Percentiles rank a stretch among this genome's conserved stretches.
These are phyloP conservation scores for Purpureocillium lavendulum DNA, from an alignment of 2,329 filamentous ascomycete genomes.

Conservation along the genomic window DNA sequence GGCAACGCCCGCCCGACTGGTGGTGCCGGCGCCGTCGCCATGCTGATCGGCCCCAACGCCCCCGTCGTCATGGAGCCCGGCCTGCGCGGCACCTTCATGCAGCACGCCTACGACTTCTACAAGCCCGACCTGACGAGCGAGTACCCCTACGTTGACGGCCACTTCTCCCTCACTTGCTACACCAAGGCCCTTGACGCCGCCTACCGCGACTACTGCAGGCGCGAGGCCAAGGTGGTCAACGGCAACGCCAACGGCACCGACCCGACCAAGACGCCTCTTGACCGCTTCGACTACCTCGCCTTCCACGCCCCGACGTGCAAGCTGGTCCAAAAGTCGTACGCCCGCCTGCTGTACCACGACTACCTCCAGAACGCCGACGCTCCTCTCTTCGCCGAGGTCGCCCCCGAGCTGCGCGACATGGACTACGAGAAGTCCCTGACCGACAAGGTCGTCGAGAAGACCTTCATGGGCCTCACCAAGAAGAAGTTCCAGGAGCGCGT, in stretches of 20 bases:
- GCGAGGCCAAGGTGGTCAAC: conserved; percentile 50
- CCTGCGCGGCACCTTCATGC: conserved; percentile 71
- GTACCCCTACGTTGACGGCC: conserved; percentile 78
- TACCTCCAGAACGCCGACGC: conserved; percentile 63
- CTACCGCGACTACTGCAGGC: conserved; percentile 73
- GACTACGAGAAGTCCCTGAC: conserved; percentile 71
- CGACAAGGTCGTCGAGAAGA: conserved; percentile 80
- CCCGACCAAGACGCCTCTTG: conserved; percentile 53
- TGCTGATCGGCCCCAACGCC: conserved; percentile 71
- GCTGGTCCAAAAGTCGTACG: conserved; percentile 78
- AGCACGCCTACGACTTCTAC: conserved; percentile 84
- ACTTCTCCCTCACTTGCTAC: conserved; percentile 78
- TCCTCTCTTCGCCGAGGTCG: conserved; percentile 64
- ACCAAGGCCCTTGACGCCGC: conserved; percentile 70
- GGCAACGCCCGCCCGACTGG: conserved; percentile 74
- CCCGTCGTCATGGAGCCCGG: conserved; percentile 71
- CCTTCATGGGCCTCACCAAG: conserved; percentile 76
- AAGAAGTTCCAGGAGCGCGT: conserved; percentile 77
- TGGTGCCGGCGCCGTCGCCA: conserved; percentile 69
- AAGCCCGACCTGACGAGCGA: conserved; percentile 83
- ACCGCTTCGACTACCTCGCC: conserved; percentile 75
- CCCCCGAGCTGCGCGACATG: conserved; percentile 67
- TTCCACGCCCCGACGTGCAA: conserved; percentile 88
- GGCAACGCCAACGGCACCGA: conserved; percentile 35
- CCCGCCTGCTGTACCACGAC: conserved; percentile 77